Base-by-base conservation (phyloP, 2,329 filamentous ascomycete genomes). In the Aspergillus japonicus region DNA sequence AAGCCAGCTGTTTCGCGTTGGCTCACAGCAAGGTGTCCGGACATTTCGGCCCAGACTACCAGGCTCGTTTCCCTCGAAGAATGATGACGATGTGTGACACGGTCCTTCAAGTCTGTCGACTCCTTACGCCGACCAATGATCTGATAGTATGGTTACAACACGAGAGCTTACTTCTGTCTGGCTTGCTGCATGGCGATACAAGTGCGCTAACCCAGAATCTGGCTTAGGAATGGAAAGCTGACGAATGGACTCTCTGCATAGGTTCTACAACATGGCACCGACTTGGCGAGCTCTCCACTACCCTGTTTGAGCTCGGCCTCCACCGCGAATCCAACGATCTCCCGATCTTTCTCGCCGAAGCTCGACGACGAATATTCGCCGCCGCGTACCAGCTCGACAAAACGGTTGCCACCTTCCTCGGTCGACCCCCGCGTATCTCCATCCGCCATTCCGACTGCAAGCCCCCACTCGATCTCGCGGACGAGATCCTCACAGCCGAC, bases 41-140 rank as follows among this genome's bases (percentile, higher is more conserved):
- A 10, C 26, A n/a, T 21, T 44, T 57, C 3, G 44, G 39, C 21
- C 47, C 56, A 12, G 57, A 54, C 14, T 57, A 56, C 1, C 64
- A 64, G 8, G 51, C 58, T 5, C 60, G 66, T 12, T 70, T 70
- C 56, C 61, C 69, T 2, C 61, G 59, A 11, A 69, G 57, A 39
- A 71, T 73, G 69, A 57, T 70, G 24, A 59, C 47, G 47, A 75
- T 74, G 10, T 76, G 76, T 54, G 75, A 77, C 6, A 71, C 67
- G 8, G 75, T 71, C 26, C 62, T 77, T 2, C 68, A 76, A 2
- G 66, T 78, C 8, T 77, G 74, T 57, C 75, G 69, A 4, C 65
- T 75, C 47, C 66, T 79, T 26, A 26, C 26, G 2, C 26, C 26
- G 26, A 26, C 26, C 26, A 26, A 26, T 26, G 26, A 26, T 26